Conservation (phyloP, 2,329 filamentous ascomycete species). For the Ophiocordyceps australis region DNA sequence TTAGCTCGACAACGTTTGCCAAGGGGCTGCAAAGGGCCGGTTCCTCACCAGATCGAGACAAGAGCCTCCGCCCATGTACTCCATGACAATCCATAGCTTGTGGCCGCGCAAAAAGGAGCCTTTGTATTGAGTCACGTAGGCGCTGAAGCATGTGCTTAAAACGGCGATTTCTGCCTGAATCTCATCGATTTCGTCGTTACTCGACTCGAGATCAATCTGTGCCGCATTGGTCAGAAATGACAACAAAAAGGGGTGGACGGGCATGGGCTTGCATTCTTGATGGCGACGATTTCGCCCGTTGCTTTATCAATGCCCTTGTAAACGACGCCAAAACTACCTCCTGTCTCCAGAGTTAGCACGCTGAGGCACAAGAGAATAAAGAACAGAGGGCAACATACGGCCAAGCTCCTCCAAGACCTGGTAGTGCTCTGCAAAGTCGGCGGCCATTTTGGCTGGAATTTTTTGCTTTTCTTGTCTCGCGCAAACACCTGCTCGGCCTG, state of each 20-base stretch:
- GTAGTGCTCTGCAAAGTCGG: constrained; percentile 67
- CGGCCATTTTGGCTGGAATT: constrained; percentile 40
- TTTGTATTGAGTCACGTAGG: constrained; percentile 90
- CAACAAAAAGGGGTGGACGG: not conserved
- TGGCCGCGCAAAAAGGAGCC: constrained; percentile 89
- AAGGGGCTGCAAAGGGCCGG: too few species aligned
- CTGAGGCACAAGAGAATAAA: not conserved
- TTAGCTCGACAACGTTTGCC: too few species aligned
- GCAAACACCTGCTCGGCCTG: too few species aligned
- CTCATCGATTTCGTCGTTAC: constrained; percentile 94
- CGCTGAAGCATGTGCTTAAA: constrained; percentile 83
- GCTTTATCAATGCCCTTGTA: constrained; percentile 89
- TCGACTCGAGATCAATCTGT: constrained; percentile 95
- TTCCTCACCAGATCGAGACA: constrained; percentile 74
- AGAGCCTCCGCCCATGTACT: constrained; percentile 87
- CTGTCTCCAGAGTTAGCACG: constrained; percentile 23
- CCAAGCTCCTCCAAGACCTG: constrained; percentile 93
- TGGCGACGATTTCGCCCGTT: constrained; percentile 85
- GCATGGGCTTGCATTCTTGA: constrained; percentile 62
- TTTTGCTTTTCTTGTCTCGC: too few species aligned
- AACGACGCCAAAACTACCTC: constrained; percentile 89
- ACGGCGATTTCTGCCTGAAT: constrained; percentile 96
- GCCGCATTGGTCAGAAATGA: not conserved
- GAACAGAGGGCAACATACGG: constrained; percentile 39
- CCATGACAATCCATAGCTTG: constrained; percentile 99